Evolutionary conservation across 345 rosid genomes (phyloP).

Genomic region (Salix caprea): DNA sequence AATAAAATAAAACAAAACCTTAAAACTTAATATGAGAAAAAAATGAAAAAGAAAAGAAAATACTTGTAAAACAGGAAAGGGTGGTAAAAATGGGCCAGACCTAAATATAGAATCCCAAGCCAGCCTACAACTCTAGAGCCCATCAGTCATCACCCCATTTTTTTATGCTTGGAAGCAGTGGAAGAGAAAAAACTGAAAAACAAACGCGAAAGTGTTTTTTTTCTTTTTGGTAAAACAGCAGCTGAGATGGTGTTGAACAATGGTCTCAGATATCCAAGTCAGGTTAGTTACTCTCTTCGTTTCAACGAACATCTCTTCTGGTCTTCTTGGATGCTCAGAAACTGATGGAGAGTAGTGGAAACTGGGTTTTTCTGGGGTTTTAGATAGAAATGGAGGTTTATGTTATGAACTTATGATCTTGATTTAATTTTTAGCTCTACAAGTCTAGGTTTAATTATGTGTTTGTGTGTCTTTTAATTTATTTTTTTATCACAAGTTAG

Average conservation of each 20-base stretch:
- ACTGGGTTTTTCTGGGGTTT: not conserved
- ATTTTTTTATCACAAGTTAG: no score
- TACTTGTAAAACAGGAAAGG: not conserved
- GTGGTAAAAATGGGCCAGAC: not conserved
- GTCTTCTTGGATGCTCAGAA: not conserved
- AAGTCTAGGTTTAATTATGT: not conserved
- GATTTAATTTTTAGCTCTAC: not conserved
- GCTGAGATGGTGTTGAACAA: constrained; percentile 56
- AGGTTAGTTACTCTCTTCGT: constrained; percentile 29
- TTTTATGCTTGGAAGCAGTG: not conserved
- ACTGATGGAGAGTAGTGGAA: not conserved
- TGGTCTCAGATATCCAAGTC: constrained; percentile 60
- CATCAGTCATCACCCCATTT: not conserved
- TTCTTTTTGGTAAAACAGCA: not conserved
- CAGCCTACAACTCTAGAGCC: not conserved
- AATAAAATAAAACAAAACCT: no score
- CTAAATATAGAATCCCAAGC: not conserved
- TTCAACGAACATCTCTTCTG: not conserved
- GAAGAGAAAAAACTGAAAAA: not conserved
- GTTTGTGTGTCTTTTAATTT: not conserved
- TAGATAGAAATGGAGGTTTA: not conserved
- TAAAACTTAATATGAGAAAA: no score
- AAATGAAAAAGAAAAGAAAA: no score
- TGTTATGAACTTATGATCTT: not conserved
- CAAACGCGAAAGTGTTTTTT: no score